Conservation (phyloP, 2,329 filamentous ascomycete species). For the Zymoseptoria crescenta region DNA sequence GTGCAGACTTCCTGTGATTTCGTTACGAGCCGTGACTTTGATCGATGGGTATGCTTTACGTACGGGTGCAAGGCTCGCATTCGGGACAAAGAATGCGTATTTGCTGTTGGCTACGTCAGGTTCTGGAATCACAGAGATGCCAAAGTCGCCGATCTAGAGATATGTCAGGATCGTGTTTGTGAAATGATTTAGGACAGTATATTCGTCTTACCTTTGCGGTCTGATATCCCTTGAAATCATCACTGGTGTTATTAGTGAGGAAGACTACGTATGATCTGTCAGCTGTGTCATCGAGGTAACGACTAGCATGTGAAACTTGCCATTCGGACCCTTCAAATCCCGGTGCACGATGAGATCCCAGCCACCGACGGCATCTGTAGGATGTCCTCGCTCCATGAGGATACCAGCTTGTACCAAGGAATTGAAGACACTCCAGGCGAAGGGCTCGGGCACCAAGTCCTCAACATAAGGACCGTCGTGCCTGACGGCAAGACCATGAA, state of each 20-base stretch:
- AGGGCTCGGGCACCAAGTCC: conserved; percentile 7
- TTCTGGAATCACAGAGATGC: conserved; percentile 2
- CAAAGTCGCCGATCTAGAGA: conserved; percentile 8
- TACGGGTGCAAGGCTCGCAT: neutral
- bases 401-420: conserved; percentile 9
- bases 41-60: neutral
- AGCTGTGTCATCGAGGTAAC: neutral
- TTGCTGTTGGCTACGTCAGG: neutral
- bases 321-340: conserved; percentile 8
- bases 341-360: conserved; percentile 13
- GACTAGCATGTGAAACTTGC: neutral
- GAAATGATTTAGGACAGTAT: too few species aligned
- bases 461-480: neutral
- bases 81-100: neutral
- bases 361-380: neutral
- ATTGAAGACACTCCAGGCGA: conserved; percentile 12
- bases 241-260: conserved; percentile 1
- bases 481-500: neutral
- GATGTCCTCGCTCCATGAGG: conserved; percentile 9
- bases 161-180: neutral
- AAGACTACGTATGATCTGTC: conserved; percentile 4
- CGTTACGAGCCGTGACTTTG: neutral
- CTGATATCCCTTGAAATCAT: conserved; percentile 4
- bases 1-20: neutral
- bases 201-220: conserved; percentile 1